These are phyloP conservation scores for Calycina herbarum DNA, from an alignment of 2,329 filamentous ascomycete genomes.

Conservation along the genomic window DNA sequence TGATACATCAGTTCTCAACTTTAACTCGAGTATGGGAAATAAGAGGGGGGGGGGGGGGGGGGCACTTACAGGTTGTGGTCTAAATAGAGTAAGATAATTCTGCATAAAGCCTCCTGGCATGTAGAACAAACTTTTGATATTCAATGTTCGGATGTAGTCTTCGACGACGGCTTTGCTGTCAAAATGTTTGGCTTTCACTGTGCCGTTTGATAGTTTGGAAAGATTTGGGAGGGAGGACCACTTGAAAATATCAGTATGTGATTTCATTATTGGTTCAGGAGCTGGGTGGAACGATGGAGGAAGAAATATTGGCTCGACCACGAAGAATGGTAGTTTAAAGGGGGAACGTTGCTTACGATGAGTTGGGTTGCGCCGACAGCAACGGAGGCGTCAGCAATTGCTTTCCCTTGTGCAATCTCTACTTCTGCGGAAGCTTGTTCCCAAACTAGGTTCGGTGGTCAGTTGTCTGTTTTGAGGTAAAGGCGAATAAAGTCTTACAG, in stretches of 20 bases:
- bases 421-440: conserved; percentile 37
- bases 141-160: conserved; percentile 39
- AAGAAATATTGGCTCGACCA: too few relatives aligned
- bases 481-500: background rate
- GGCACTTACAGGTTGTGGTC: too few relatives aligned
- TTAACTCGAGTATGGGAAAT: too few relatives aligned
- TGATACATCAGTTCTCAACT: too few relatives aligned
- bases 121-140: conserved; percentile 47
- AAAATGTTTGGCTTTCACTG: conserved; percentile 40
- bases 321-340: too few relatives aligned
- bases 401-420: conserved; percentile 30
- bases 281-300: too few relatives aligned
- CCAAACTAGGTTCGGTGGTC: too few relatives aligned
- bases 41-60: too few relatives aligned
- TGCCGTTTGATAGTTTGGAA: conserved; percentile 39
- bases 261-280: conserved; percentile 15
- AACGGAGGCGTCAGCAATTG: conserved; percentile 42
- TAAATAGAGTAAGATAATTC: conserved; percentile 34
- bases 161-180: conserved; percentile 39
- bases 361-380: too few relatives aligned
- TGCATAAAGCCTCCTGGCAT: conserved; percentile 49
- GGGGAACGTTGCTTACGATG: too few relatives aligned
- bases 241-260: conserved; percentile 44
- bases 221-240: conserved; percentile 45
- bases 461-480: too few relatives aligned